These are phyloP conservation scores for Furcasterigmium sp. DNA, from an alignment of 2,329 filamentous ascomycete species.

Conservation along the genomic window DNA sequence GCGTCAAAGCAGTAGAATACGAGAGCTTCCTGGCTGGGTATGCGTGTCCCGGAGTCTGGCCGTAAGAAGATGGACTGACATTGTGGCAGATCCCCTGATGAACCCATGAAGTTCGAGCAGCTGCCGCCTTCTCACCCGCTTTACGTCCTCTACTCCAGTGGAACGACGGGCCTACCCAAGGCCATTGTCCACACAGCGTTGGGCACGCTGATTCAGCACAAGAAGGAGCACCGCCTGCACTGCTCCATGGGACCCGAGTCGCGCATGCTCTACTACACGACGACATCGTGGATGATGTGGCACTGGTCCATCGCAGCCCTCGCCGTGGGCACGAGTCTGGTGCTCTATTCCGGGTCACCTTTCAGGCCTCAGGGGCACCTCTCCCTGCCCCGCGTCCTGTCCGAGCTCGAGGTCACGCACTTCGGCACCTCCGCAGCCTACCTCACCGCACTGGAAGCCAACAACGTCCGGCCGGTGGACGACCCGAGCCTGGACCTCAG, in stretches of 20 bases:
- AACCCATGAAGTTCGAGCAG: conserved; percentile 62
- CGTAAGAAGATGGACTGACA: too few relatives aligned
- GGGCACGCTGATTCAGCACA: conserved; percentile 90
- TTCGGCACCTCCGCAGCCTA: conserved; percentile 96
- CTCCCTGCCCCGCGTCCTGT: conserved; percentile 76
- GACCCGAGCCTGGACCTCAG: conserved; percentile 53
- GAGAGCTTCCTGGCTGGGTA: conserved; percentile 30
- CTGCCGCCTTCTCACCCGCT: conserved; percentile 81
- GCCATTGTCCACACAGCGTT: conserved; percentile 90
- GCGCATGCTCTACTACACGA: conserved; percentile 88
- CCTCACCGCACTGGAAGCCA: conserved; percentile 83
- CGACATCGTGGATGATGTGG: conserved; percentile 99
- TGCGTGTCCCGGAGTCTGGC: background rate
- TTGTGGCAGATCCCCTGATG: conserved; percentile 28
- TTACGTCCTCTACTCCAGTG: conserved; percentile 90
- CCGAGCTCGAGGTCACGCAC: conserved; percentile 78
- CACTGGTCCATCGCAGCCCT: conserved; percentile 91
- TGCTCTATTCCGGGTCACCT: conserved; percentile 90
- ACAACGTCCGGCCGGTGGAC: conserved; percentile 53
- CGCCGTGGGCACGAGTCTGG: conserved; percentile 73
- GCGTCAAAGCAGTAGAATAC: conserved; percentile 38
- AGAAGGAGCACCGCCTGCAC: conserved; percentile 91
- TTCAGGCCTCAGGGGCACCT: conserved; percentile 76
- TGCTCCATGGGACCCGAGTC: conserved; percentile 70
- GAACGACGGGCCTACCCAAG: conserved; percentile 83